A percentile compares a stretch with the other conserved stretches of the same genome.
These are phyloP conservation scores for Sanguinoderma infundibulare DNA, from an alignment of 1,284 basidiomycete genomes.

Conservation along the genomic window DNA sequence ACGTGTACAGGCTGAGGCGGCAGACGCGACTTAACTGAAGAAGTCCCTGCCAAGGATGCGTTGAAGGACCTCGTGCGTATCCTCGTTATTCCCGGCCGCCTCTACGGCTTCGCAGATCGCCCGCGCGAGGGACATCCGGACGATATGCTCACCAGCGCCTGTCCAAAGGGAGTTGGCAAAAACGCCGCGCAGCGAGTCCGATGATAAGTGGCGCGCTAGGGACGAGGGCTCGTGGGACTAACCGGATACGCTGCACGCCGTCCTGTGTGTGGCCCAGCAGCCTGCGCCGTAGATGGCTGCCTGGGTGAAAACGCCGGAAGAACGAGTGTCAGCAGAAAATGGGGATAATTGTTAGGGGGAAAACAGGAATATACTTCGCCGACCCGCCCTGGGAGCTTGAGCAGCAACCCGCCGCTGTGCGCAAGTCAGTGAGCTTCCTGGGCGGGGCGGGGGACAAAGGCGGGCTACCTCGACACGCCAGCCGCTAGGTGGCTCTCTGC, in stretches of 20 bases:
- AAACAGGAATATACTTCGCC: slow-evolving; percentile 56
- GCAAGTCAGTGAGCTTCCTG: slow-evolving; percentile 3
- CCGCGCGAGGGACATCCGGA: slow-evolving; percentile 41
- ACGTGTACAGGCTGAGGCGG: neutral
- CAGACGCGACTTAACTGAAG: slow-evolving; percentile 29
- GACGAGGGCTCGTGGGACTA: neutral
- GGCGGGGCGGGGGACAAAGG: neutral
- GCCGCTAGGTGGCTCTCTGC: slow-evolving; percentile 53
- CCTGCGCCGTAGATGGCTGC: slow-evolving; percentile 69
- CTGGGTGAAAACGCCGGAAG: slow-evolving; percentile 34
- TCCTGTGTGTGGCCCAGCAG: slow-evolving; percentile 59
- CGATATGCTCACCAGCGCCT: slow-evolving; percentile 50
- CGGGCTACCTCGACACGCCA: slow-evolving; percentile 71
- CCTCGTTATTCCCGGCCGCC: slow-evolving; percentile 26
- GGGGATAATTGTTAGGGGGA: neutral
- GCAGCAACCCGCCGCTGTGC: slow-evolving; percentile 69
- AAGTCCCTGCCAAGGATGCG: slow-evolving; percentile 32
- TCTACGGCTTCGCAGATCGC: slow-evolving; percentile 37
- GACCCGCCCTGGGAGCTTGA: slow-evolving; percentile 71
- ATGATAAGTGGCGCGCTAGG: neutral
- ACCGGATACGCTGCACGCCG: slow-evolving; percentile 78
- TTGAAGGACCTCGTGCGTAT: slow-evolving; percentile 37
- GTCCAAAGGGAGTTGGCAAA: neutral
- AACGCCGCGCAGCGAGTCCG: neutral
- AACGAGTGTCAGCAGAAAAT: slow-evolving; percentile 1